These are phyloP conservation scores for Russula vinacea DNA, from an alignment of 768 basidiomycete species.

Conservation along the genomic window DNA sequence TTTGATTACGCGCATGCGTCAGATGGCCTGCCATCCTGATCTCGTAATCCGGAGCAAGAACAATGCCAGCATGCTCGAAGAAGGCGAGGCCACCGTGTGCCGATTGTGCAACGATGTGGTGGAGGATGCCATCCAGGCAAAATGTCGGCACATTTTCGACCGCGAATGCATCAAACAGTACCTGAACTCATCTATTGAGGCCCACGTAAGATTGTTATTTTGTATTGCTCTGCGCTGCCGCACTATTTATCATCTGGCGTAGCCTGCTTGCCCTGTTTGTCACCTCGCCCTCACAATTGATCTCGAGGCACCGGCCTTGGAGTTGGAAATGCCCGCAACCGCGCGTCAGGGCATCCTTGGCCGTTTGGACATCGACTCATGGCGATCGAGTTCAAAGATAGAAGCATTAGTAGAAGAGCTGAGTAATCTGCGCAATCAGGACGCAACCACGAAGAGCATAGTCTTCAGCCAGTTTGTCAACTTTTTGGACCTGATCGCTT, in stretches of 20 bases:
- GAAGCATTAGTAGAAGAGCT: constrained; percentile 96
- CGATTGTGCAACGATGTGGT: constrained; percentile 95
- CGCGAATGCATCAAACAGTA: constrained; percentile 95
- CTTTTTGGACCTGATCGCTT: constrained; percentile 91
- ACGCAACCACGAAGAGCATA: constrained; percentile 91
- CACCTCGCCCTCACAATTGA: constrained; percentile 91
- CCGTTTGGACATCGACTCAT: constrained; percentile 80
- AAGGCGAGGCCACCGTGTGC: constrained; percentile 80
- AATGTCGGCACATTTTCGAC: constrained; percentile 93
- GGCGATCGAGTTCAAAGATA: constrained; percentile 96
- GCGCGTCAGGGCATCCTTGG: constrained; percentile 90
- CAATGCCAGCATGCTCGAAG: constrained; percentile 60
- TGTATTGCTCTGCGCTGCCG: background rate
- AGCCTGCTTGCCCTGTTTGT: constrained; percentile 95
- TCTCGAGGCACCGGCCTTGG: constrained; percentile 89
- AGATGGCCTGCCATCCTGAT: constrained; percentile 95
- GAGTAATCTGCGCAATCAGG: constrained; percentile 73
- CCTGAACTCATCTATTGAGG: constrained; percentile 68
- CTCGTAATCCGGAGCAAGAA: constrained; percentile 86
- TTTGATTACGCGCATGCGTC: constrained; percentile 92
- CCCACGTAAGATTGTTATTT: constrained; percentile 43
- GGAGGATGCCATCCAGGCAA: constrained; percentile 93
- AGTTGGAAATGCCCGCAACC: constrained; percentile 59
- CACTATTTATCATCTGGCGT: background rate
- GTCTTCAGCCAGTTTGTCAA: constrained; percentile 97